Base-by-base conservation (phyloP, 805 yeast genomes). In the Lipomyces chichibuensis region DNA sequence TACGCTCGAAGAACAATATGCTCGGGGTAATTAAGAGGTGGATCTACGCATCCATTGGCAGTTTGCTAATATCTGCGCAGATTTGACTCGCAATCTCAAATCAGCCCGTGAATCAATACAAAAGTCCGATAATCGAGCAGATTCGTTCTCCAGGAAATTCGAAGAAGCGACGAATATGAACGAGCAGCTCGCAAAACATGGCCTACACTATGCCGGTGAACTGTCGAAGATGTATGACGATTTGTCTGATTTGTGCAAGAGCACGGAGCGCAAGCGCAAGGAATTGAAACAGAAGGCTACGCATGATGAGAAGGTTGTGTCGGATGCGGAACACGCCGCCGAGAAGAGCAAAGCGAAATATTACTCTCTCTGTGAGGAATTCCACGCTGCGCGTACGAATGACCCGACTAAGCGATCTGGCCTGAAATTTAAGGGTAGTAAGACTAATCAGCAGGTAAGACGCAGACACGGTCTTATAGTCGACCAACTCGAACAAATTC, bases 151-250 rank as follows among this genome's bases (percentile, higher is more conserved):
- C 49, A 77, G 76, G 25, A 87, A 87, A 67, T 82, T 95, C 64
- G 91, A 89, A 69, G 84, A 84, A 70, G 84, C 93, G 46, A 81
- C 93, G 62, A 87, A 85, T 69, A 86, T 88, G 72, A 97, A 93
- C 77, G 97, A 93, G 69, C 87, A 88, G 70, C 78, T 91, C 55
- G 96, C 91, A 14, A 91, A 92, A 17, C 82, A 84, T 53, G 87
- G 93, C 6, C 8, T 29, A 17, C 59, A 64, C 37, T 93, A 88
- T 78, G 89, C 91, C 43, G 87, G 87, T 59, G 92, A 95, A 0
- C 80, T 95, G 74, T 88, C 86, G 72, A 88, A 87, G 51, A 95
- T 95, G 92, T 86, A 88, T 74, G 97, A 91, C 73, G 98, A 95
- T 77, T 80, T 95, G 66, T 78, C 81, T 14, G 88, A 96, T 0